These are phyloP conservation scores for Acorus calamus DNA, from an alignment of 106 monocot genomes.

Conservation along the genomic window DNA sequence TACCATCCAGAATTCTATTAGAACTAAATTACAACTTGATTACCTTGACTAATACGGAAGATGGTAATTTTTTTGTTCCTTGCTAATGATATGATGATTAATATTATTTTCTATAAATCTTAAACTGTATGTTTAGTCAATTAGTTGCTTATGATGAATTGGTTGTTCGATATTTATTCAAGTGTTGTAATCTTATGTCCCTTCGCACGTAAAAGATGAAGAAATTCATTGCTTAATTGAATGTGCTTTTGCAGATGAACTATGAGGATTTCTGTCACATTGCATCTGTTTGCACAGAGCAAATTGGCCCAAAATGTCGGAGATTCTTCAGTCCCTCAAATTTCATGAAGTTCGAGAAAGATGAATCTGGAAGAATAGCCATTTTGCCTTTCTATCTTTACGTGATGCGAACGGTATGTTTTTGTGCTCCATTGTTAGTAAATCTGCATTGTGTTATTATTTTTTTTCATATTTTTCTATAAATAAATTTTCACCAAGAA, in stretches of 20 bases:
- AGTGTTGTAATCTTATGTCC: too few relatives aligned
- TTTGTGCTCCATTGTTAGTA: background rate
- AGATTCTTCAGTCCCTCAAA: constrained; percentile 98
- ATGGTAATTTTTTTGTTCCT: too few relatives aligned
- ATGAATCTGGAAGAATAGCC: constrained; percentile 99
- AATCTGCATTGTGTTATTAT: background rate
- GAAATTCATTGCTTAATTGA: background rate
- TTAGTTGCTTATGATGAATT: too few relatives aligned
- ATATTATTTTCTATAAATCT: too few relatives aligned
- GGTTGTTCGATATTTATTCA: too few relatives aligned
- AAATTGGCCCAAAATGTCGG: constrained; percentile 95
- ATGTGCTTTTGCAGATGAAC: constrained; percentile 68
- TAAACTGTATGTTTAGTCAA: too few relatives aligned
- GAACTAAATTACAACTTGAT: too few relatives aligned
- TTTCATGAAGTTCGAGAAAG: constrained; percentile 99
- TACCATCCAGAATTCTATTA: too few relatives aligned
- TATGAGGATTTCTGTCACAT: constrained; percentile 99
- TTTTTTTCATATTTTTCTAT: background rate
- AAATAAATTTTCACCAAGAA: background rate
- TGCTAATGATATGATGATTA: too few relatives aligned
- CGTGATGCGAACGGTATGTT: constrained; percentile 93
- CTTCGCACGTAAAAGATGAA: too few relatives aligned
- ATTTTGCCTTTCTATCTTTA: constrained; percentile 98
- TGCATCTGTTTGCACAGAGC: constrained; percentile 89
- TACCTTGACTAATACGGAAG: too few relatives aligned